Evolutionary conservation across 495 filamentous ascomycete genomes (phyloP).

Genomic region (Cetradonia linearis): DNA sequence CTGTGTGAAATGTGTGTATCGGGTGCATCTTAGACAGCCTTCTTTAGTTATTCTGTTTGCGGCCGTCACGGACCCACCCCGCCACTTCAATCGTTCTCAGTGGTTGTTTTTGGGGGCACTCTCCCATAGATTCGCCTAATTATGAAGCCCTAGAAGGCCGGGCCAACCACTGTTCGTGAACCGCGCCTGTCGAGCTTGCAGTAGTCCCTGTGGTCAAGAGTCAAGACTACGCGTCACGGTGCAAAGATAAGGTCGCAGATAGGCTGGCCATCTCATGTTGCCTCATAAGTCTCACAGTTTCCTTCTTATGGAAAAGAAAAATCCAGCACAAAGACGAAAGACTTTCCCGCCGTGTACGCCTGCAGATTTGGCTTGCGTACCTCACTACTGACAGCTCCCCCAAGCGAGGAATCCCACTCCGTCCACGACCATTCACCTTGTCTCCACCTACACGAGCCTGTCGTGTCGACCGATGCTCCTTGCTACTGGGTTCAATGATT

Average conservation of each 20-base stretch:
- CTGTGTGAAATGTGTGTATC: background rate
- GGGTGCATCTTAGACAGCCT: background rate
- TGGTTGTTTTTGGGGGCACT: constrained; percentile 25
- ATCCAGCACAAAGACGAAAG: background rate
- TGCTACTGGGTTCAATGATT: constrained; percentile 30
- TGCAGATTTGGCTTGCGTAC: constrained; percentile 5
- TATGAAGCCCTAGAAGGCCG: background rate
- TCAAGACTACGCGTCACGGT: constrained; percentile 3
- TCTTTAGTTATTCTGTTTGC: no score
- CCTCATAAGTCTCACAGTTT: background rate
- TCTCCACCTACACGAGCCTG: background rate
- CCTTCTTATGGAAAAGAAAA: background rate
- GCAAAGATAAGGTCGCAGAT: constrained; percentile 1
- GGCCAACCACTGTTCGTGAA: constrained; percentile 2
- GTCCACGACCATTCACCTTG: background rate
- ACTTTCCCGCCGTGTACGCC: background rate
- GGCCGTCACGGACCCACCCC: background rate
- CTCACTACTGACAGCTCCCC: background rate
- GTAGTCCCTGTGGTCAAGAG: constrained; percentile 2
- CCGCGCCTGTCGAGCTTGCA: constrained; percentile 5
- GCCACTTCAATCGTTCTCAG: constrained; percentile 7
- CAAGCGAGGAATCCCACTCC: background rate
- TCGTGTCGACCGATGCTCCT: constrained; percentile 8
- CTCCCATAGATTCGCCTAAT: constrained; percentile 3
- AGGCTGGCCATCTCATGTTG: background rate